phyloP scores from a whole-genome alignment of 83 land plant genomes.

The Picea abies region DNA sequence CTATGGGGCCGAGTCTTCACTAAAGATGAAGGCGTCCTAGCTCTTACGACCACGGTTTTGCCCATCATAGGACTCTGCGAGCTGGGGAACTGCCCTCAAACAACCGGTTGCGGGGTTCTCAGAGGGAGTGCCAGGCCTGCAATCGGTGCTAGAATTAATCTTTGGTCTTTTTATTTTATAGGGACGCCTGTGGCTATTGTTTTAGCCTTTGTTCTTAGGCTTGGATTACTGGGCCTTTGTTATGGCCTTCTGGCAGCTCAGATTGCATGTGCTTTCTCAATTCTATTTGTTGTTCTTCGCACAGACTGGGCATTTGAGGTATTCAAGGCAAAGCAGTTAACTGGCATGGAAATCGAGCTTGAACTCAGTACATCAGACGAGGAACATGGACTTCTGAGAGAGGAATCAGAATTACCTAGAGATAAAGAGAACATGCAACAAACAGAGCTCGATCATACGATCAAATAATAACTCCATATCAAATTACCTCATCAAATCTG shows the following conservation, averaged over 20 bases:
- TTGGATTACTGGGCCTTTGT: slow-evolving; percentile 47
- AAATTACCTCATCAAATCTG: too few relatives aligned
- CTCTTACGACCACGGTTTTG: too few relatives aligned
- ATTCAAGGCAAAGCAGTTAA: slow-evolving; percentile 26
- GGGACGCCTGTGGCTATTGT: slow-evolving; percentile 58
- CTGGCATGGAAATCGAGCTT: slow-evolving; percentile 8
- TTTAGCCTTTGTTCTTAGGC: slow-evolving; percentile 35
- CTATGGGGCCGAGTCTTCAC: too few relatives aligned
- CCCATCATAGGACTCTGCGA: slow-evolving; percentile 8
- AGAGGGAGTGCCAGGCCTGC: slow-evolving; percentile 49
- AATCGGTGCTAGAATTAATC: slow-evolving; percentile 46
- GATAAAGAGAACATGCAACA: too few relatives aligned
- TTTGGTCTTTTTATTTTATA: slow-evolving; percentile 54
- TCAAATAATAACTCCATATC: too few relatives aligned
- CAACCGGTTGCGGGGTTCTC: slow-evolving; percentile 44
- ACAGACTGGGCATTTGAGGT: slow-evolving; percentile 27
- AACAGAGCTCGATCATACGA: too few relatives aligned
- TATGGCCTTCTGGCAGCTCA: slow-evolving; percentile 3
- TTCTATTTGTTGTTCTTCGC: neutral
- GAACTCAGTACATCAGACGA: neutral
- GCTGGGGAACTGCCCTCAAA: slow-evolving; percentile 48
- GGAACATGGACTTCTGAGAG: neutral
- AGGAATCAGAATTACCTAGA: too few relatives aligned
- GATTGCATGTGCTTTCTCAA: slow-evolving; percentile 17
- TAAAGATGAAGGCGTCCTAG: too few relatives aligned